phyloP scores from a whole-genome alignment of 2,329 filamentous ascomycete species.

The Macrophomina tecta region DNA sequence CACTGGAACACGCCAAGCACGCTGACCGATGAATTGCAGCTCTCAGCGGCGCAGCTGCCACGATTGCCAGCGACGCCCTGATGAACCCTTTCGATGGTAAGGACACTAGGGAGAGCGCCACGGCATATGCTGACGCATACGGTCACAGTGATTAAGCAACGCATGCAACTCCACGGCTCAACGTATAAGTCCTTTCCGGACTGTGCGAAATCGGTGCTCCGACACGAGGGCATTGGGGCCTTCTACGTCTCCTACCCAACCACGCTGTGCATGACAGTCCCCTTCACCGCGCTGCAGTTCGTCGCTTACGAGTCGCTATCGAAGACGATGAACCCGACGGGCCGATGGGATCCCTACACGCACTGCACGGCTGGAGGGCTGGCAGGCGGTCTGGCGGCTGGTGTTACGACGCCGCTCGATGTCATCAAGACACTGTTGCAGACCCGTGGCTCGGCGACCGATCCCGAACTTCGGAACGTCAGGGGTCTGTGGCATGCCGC shows the following conservation, averaged over 20 bases:
- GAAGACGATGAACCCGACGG: conserved; percentile 86
- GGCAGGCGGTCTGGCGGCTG: conserved; percentile 91
- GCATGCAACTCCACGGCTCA: conserved; percentile 98
- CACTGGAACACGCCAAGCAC: conserved; percentile 23
- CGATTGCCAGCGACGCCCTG: conserved; percentile 94
- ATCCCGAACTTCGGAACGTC: conserved; percentile 83
- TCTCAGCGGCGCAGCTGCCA: conserved; percentile 90
- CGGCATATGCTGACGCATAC: conserved; percentile 32
- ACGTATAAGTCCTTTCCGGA: conserved; percentile 84
- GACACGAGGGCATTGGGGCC: conserved; percentile 82
- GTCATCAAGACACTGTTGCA: conserved; percentile 98
- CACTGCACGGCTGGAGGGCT: conserved; percentile 92
- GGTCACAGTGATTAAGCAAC: conserved; percentile 89
- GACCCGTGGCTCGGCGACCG: conserved; percentile 82
- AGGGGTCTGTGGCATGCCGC: conserved; percentile 81
- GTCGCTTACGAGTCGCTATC: conserved; percentile 97
- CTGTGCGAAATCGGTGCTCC: conserved; percentile 88
- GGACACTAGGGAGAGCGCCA: conserved; percentile 35
- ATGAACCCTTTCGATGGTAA: conserved; percentile 99
- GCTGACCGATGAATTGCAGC: conserved; percentile 62
- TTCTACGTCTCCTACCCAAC: conserved; percentile 99
- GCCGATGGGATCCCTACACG: conserved; percentile 87
- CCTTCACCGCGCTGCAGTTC: conserved; percentile 96
- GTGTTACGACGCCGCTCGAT: conserved; percentile 93
- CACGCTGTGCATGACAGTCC: conserved; percentile 97